Percentiles rank a stretch among this genome's conserved stretches.
phyloP scores from a whole-genome alignment of 345 rosid genomes.

The Euphorbia pulcherrima region DNA sequence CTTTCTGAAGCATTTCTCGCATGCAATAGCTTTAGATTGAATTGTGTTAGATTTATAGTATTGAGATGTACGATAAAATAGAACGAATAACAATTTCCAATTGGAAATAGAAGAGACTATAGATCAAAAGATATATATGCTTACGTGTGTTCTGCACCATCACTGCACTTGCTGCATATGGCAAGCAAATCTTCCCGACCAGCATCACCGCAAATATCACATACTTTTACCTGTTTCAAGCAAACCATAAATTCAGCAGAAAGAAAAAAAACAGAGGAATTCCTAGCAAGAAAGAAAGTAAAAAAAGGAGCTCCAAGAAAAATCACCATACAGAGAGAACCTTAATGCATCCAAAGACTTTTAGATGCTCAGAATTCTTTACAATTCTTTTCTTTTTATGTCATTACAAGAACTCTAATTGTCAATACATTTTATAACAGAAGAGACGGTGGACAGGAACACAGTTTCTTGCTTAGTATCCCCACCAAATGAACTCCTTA shows the following conservation, averaged over 20 bases:
- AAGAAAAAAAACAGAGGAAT: neutral
- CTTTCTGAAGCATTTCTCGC: conserved; percentile 74
- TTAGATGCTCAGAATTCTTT: neutral
- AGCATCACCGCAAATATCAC: conserved; percentile 98
- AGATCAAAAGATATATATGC: conserved; percentile 23
- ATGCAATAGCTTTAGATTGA: conserved; percentile 89
- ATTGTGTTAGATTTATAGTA: conserved; percentile 11
- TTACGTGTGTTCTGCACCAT: conserved; percentile 99
- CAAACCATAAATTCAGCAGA: neutral
- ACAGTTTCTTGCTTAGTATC: neutral
- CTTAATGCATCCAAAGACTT: neutral
- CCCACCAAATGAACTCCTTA: neutral
- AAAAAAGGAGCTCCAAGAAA: neutral
- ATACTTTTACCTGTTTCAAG: conserved; percentile 85
- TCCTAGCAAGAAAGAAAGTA: neutral
- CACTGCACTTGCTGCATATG: conserved; percentile 80
- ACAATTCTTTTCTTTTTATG: neutral
- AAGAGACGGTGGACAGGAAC: neutral
- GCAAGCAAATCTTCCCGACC: conserved; percentile 98
- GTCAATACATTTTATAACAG: neutral
- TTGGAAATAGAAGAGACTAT: conserved; percentile 8
- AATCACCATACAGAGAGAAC: neutral
- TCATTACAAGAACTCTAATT: neutral
- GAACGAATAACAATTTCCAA: conserved; percentile 5
- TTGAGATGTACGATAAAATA: neutral